These are phyloP conservation scores for Monilinia fructicola DNA, from an alignment of 2,329 filamentous ascomycete genomes.

Conservation along the genomic window DNA sequence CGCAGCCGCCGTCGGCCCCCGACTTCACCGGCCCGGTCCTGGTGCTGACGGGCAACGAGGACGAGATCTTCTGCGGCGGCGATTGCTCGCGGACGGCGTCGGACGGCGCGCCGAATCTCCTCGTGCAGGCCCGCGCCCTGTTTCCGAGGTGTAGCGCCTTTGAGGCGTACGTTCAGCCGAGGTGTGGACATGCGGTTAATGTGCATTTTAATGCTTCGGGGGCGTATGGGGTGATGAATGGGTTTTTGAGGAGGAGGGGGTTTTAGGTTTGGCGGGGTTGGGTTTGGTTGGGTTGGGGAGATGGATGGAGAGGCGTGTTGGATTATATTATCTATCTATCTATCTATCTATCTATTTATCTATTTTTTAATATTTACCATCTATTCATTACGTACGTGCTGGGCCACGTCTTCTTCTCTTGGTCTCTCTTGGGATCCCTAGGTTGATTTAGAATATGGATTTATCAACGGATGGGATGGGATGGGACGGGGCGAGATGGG, in stretches of 20 bases:
- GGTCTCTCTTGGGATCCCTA: no score
- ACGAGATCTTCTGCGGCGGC: slow-evolving; percentile 14
- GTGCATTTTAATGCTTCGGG: slow-evolving; percentile 15
- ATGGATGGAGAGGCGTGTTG: no score
- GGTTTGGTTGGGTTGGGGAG: no score
- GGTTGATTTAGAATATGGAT: no score
- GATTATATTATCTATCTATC: no score
- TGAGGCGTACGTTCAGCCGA: neutral
- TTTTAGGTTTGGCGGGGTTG: neutral
- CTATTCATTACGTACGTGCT: no score
- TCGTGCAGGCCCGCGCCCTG: neutral
- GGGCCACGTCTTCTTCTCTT: no score
- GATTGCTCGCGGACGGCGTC: neutral
- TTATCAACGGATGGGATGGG: no score
- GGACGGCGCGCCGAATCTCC: neutral
- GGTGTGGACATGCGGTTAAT: slow-evolving; percentile 17
- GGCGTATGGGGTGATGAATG: slow-evolving; percentile 21
- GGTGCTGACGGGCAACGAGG: slow-evolving; percentile 8
- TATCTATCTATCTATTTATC: no score
- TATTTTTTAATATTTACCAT: no score
- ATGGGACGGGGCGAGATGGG: no score
- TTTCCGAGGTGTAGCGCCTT: slow-evolving; percentile 6
- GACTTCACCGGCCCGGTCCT: slow-evolving; percentile 7
- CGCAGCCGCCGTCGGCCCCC: slow-evolving; percentile 1
- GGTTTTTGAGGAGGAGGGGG: slow-evolving; percentile 5